Evolutionary conservation across 2,329 filamentous ascomycete genomes (phyloP), one percentile per base, ranked within the genome.

Genomic region (Colletotrichum scovillei): DNA sequence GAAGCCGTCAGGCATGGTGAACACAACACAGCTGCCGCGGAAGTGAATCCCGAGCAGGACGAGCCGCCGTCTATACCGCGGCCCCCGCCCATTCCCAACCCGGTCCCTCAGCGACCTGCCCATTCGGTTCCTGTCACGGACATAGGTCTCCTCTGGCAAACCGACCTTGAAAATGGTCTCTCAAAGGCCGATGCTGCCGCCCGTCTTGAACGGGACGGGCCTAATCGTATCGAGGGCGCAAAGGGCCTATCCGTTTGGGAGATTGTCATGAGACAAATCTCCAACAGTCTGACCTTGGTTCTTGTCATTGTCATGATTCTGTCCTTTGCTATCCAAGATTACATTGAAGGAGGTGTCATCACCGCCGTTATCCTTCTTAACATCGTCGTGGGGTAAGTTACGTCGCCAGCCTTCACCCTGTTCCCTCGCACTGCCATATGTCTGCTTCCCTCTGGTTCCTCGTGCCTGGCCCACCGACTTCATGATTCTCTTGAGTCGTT

Each of bases 211-310:
- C 86, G 88, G 80, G 86, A 93, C 88, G 93, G 92, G 77, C 88
- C 89, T 77, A 95, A 95, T 85, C 88, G 88, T 80, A 89, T 94
- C 85, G 90, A 92, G 83, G 90, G 90, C 83, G 90, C 91, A 86
- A 90, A 92, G 84, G 90, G 91, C 82, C 84, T 92, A 84, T 94
- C 92, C 82, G 79, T 92, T 83, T 93, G 92, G 90, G 90, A 92
- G 84, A 93, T 94, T 85, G 88, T 94, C 84, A 83, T 94, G 84
- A 92, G 92, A 80, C 92, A 94, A 85, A 89, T 94, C 77, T 93
- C 92, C 76, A 94, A 94, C 85, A 93, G 92, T 84, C 86, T 94
- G 83, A 94, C 92, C 76, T 87, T 93, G 80, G 91, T 94, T 75
- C 90, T 95, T 77, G 86, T 95, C 76, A 90, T 94, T 78, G 93